phyloP scores from a whole-genome alignment of 2,329 filamentous ascomycete genomes.

The Xylaria multiplex region DNA sequence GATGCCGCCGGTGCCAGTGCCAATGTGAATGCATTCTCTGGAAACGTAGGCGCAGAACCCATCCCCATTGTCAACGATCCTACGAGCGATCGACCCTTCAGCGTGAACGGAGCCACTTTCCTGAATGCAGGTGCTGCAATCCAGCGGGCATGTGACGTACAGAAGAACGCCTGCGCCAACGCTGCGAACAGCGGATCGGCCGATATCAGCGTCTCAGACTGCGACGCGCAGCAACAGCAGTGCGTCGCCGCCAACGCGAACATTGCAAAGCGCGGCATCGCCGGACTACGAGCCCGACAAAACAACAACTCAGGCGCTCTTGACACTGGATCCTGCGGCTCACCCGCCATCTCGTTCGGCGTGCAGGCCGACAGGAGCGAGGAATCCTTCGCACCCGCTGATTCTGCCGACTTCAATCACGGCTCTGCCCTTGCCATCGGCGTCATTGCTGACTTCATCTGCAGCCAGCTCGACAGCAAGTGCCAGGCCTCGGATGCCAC shows the following conservation, averaged over 20 bases:
- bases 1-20: conserved; percentile 37
- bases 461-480: conserved; percentile 50
- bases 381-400: conserved; percentile 54
- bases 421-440: conserved; percentile 55
- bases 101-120: conserved; percentile 66
- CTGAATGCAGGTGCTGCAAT: conserved; percentile 57
- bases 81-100: conserved; percentile 56
- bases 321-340: conserved; percentile 59
- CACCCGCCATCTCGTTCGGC: conserved; percentile 61
- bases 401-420: conserved; percentile 60
- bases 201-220: conserved; percentile 53
- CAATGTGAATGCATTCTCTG: conserved; percentile 60
- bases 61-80: conserved; percentile 53
- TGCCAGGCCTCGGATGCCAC: conserved; percentile 50
- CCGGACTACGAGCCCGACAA: conserved; percentile 20
- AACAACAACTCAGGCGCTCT: conserved; percentile 17
- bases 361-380: conserved; percentile 59
- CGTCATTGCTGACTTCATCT: conserved; percentile 54
- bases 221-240: conserved; percentile 54
- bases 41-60: conserved; percentile 55
- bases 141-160: conserved; percentile 60
- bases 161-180: conserved; percentile 62
- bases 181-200: conserved; percentile 57
- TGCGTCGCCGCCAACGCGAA: conserved; percentile 47
- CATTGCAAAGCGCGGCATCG: conserved; percentile 31